Base-by-base conservation (phyloP, 805 yeast species). In the Ogataea pilisensis region DNA sequence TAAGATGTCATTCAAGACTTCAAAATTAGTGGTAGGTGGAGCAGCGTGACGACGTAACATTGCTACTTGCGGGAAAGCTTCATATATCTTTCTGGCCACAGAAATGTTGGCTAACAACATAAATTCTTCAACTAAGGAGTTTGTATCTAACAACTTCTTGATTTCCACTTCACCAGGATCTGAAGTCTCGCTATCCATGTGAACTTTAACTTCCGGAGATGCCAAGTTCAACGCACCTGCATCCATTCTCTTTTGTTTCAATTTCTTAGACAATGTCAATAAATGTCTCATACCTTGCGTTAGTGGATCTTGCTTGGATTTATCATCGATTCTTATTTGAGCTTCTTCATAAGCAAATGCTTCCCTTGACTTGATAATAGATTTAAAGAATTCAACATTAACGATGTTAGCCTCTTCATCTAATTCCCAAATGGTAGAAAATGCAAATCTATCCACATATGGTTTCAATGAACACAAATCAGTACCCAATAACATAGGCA, bases 221-320 rank as follows among this genome's bases (percentile, higher is more conserved):
- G 99, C 96, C 52, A 93, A 70, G 61, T 93, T 93, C 60, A 93
- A 74, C 0, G 99, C 99, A 67, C 99, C 99, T 2, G 95, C 93
- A 49, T 84, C 91, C 55, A 90, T 66, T 63, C 99, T 76, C 59
- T 80, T 78, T 63, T 86, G 88, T 61, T 86, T 89, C 55, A 93
- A 70, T 50, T 81, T 80, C 57, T 87, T 86, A 3, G 98, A 90
- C n/a, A 93, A 64, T 34, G 69, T 64, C 39, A 93, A 67, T 49
- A 93, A 69, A 17, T 82, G 80, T 54, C 99, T 75, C 90, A 93
- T 88, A 22, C 96, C 93, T 46, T 80, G 62, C 0, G 99, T 91
- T 37, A 93, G 70, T 19, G 87, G 95, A 61, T 93, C 99, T 41
- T 72, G 76, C 53, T 84, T 81, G 8, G 72, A 54, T 14, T 60